Percentiles rank a stretch among this genome's conserved stretches.
Evolutionary conservation across 306 rosid species (phyloP).

Genomic region (Trifolium fragiferum): DNA sequence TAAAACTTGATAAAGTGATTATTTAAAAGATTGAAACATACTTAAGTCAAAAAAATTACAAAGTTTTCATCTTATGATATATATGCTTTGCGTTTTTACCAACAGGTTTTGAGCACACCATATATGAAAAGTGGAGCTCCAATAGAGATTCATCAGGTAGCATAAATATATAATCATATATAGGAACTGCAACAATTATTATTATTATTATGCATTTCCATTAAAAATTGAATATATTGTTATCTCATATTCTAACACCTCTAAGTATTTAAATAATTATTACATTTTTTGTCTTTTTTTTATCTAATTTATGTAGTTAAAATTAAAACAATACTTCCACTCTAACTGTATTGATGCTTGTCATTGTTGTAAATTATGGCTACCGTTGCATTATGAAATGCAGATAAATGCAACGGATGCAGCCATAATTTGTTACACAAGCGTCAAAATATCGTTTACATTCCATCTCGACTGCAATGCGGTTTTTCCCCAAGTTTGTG

Average conservation of each 20-base stretch:
- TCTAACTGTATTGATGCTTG: background rate
- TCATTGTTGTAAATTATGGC: background rate
- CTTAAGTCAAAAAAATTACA: background rate
- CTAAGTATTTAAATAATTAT: too few relatives aligned
- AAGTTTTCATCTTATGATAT: slow-evolving; percentile 6
- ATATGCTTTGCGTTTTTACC: background rate
- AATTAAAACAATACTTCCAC: background rate
- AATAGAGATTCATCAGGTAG: slow-evolving; percentile 79
- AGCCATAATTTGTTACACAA: background rate
- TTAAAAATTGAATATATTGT: background rate
- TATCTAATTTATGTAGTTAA: too few relatives aligned
- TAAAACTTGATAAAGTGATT: background rate
- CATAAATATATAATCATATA: background rate
- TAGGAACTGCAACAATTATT: background rate
- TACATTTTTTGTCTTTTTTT: too few relatives aligned
- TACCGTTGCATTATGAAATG: background rate
- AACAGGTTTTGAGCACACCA: slow-evolving; percentile 83
- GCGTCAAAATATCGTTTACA: background rate
- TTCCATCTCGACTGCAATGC: too few relatives aligned
- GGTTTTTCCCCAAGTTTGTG: background rate
- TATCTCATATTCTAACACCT: too few relatives aligned
- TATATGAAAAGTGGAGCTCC: slow-evolving; percentile 94
- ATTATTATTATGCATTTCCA: background rate
- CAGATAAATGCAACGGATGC: background rate
- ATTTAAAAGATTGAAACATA: background rate